Evolutionary conservation across 2,329 filamentous ascomycete species (phyloP), one percentile per base, ranked within the genome.

Genomic region (Colletotrichum kahawae): DNA sequence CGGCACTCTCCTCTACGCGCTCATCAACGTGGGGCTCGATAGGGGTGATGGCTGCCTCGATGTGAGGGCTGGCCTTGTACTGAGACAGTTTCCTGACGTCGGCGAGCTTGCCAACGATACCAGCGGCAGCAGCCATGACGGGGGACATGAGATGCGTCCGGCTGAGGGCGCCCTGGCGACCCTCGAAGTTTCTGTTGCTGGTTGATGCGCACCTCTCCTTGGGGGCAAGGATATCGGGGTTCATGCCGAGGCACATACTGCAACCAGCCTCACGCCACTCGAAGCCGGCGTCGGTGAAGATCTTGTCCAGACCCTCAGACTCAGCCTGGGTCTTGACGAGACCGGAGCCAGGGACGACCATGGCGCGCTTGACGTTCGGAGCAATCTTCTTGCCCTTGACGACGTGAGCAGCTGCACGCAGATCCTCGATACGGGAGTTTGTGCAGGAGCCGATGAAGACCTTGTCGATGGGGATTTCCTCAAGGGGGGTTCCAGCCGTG

Each of bases 211-310:
- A 98, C 81, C 97, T 93, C 87, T 99, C 97, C 83, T 94, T 91
- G 69, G 97, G 96, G 3, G 95, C 92, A 62, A 98, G 91, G 77
- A 99, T 98, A 84, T 99, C 97, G 0, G 97, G 96, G 88, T 99
- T 99, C 96, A 99, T 99, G 83, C 97, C 97, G 70, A 99, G 90
- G 83, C 97, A 98, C 97, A 99, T 99, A 77, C 95, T 98, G 91
- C 97, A 99, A 65, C 97, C 97, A 78, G 97, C 97, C 87, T 99
- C 97, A 83, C 97, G 92, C 96, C 96, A 98, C 84, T 98, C 96
- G 79, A 98, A 98, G 9, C 97, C 97, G 64, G 97, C 96, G 76
- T 98, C 95, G 10, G 87, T 82, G 85, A 99, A 98, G 82, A 98
- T 94, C 88, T 95, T 95, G 86, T 98, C 95, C 6, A 99, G 92